Evolutionary conservation across 73 alveolate species (phyloP), one percentile per base, ranked within the genome.

Genomic region (Effrenium voratum): DNA sequence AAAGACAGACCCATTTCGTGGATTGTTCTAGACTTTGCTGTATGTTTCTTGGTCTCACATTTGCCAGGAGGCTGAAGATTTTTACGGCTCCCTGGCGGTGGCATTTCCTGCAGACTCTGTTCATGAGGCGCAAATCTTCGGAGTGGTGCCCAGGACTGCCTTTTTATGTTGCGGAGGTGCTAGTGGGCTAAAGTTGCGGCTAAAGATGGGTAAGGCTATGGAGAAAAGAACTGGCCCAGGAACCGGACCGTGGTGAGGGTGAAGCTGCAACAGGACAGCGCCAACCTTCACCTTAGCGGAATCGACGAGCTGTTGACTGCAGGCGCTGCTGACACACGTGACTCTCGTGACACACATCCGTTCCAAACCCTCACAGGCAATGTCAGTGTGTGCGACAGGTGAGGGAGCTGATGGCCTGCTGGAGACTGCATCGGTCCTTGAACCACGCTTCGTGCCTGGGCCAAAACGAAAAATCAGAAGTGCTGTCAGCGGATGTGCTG

Each of bases 71-170:
- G 90, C 38, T 45, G 88, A 90, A 8, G 97, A 90, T n/a, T 52
- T 41, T 16, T 47, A 68, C 26, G 38, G 86, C 59, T 90, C 97
- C 68, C 5, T 90, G 85, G 88, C 97, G 0, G 97, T 50, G 87
- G 97, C 97, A n/a, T 90, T 90, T 36, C 88, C 97, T 22, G 97
- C 97, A 26, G 97, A 90, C 87, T 32, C 83, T 24, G 88, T 90
- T 8, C 97, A 90, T 52, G 73, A 90, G 41, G 97, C 97, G 36
- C 86, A 90, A 19, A 57, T 90, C 59, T 90, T 44, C 34, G 97
- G 66, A 19, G 97, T 90, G 34, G 97, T 55, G 43, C 97, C 97
- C 3, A 90, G 97, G 97, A 40, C 22, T 24, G 16, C 77, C 8
- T 26, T 30, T 30, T 26, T 68, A 40, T 28, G 19, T 12, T 52